Percentiles rank a stretch among this genome's conserved stretches.
Conservation (phyloP, 2,329 filamentous ascomycete species). For the Rhinocladiella similis region DNA sequence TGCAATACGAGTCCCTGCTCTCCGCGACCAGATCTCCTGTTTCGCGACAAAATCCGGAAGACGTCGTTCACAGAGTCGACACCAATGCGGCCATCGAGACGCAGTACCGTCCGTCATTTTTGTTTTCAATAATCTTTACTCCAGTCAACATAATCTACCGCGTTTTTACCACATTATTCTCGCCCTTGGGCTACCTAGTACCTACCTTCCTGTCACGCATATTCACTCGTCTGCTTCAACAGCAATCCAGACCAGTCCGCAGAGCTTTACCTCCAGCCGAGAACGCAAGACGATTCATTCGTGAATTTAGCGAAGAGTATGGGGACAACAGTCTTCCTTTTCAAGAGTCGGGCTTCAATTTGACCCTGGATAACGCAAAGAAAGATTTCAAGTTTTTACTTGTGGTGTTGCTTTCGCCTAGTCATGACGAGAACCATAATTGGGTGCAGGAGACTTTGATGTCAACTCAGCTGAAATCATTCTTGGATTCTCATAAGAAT, state of each 20-base stretch:
- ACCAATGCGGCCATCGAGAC: slow-evolving; percentile 68
- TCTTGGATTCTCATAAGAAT: slow-evolving; percentile 72
- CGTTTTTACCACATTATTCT: slow-evolving; percentile 66
- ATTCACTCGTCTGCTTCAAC: slow-evolving; percentile 75
- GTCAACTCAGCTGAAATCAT: slow-evolving; percentile 69
- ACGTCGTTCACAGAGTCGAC: slow-evolving; percentile 61
- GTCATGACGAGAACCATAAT: slow-evolving; percentile 85
- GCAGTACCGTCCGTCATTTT: slow-evolving; percentile 68
- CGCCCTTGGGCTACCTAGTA: slow-evolving; percentile 79
- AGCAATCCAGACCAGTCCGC: slow-evolving; percentile 57
- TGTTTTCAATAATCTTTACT: slow-evolving; percentile 75
- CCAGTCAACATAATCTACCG: slow-evolving; percentile 79
- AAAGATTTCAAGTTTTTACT: slow-evolving; percentile 87
- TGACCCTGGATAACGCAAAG: slow-evolving; percentile 87
- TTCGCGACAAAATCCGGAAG: slow-evolving; percentile 16
- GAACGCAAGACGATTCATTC: slow-evolving; percentile 81
- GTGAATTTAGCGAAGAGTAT: slow-evolving; percentile 95
- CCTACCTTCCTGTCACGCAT: slow-evolving; percentile 57
- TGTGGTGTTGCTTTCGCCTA: slow-evolving; percentile 84
- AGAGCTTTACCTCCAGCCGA: slow-evolving; percentile 80
- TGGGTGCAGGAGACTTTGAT: slow-evolving; percentile 85
- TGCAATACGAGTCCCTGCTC: slow-evolving; percentile 61
- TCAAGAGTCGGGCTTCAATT: slow-evolving; percentile 85
- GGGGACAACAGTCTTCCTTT: slow-evolving; percentile 72
- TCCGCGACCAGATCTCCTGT: slow-evolving; percentile 36